phyloP scores from a whole-genome alignment of 2,329 filamentous ascomycete genomes.

The Monosporascus sp. region DNA sequence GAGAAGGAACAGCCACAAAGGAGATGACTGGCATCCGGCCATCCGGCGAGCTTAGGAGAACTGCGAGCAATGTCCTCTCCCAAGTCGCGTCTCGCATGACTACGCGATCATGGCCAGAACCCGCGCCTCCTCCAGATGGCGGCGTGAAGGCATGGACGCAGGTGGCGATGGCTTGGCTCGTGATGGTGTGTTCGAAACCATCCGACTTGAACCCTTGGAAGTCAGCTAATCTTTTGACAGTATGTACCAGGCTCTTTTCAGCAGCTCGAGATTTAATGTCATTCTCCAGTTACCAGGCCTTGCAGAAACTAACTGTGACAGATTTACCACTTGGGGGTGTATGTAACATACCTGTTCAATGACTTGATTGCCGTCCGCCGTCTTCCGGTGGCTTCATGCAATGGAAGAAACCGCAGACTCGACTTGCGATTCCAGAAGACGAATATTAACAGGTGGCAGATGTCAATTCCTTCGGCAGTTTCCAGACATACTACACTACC shows the following conservation, averaged over 20 bases:
- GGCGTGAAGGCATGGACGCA: conserved; percentile 31
- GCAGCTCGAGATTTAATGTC: background rate
- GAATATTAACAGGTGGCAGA: background rate
- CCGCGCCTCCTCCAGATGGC: conserved; percentile 26
- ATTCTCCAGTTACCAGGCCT: background rate
- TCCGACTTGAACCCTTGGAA: background rate
- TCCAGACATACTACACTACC: conserved; percentile 39
- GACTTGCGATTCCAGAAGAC: background rate
- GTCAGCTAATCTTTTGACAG: background rate
- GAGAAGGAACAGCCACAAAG: background rate
- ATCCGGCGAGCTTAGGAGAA: conserved; percentile 19
- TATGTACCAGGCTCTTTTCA: background rate
- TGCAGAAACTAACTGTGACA: background rate
- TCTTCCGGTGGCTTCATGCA: background rate
- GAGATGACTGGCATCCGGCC: background rate
- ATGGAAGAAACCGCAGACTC: background rate
- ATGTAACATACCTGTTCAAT: background rate
- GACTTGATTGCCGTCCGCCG: background rate
- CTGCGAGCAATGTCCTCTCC: conserved; percentile 23
- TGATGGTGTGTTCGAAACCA: conserved; percentile 18
- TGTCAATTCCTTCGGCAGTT: conserved; percentile 40
- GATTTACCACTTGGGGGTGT: conserved; percentile 41
- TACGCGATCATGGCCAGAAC: conserved; percentile 23
- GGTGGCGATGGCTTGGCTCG: conserved; percentile 30
- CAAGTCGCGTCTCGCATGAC: conserved; percentile 24